Conservation (phyloP, 139 green algal species). For the Coelastrella sp. region DNA sequence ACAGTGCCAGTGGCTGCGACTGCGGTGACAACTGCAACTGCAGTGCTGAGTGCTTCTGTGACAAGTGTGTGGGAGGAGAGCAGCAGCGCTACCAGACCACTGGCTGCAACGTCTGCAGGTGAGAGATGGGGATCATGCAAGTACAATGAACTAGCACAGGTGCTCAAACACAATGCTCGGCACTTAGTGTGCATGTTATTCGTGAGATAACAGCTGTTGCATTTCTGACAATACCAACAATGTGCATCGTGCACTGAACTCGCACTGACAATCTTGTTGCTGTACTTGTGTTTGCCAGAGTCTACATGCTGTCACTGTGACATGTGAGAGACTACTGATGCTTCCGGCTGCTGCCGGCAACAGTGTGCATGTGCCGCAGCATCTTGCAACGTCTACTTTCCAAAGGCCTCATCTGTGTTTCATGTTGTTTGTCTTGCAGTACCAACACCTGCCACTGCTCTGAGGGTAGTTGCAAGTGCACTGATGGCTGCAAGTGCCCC, state of each 20-base stretch:
- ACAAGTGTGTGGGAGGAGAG: not conserved
- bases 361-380: not conserved
- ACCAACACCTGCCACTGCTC: not conserved
- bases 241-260: too few species aligned
- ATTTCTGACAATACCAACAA: too few species aligned
- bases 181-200: not conserved
- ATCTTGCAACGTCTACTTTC: too few species aligned
- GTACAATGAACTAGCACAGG: not conserved
- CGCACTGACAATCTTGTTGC: too few species aligned
- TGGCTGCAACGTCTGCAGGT: slow-evolving; percentile 29
- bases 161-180: not conserved
- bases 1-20: not conserved
- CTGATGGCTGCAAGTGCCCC: slow-evolving; percentile 14
- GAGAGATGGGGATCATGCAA: not conserved
- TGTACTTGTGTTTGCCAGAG: too few species aligned
- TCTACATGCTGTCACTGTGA: not conserved
- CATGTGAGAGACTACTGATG: not conserved
- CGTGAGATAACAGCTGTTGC: too few species aligned
- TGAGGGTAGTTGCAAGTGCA: slow-evolving; percentile 5
- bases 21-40: slow-evolving; percentile 28
- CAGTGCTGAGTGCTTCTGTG: slow-evolving; percentile 26
- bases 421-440: not conserved
- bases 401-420: too few species aligned
- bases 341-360: not conserved
- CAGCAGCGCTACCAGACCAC: not conserved